phyloP scores from a whole-genome alignment of 2,329 filamentous ascomycete genomes.

The Aureobasidium vineae region DNA sequence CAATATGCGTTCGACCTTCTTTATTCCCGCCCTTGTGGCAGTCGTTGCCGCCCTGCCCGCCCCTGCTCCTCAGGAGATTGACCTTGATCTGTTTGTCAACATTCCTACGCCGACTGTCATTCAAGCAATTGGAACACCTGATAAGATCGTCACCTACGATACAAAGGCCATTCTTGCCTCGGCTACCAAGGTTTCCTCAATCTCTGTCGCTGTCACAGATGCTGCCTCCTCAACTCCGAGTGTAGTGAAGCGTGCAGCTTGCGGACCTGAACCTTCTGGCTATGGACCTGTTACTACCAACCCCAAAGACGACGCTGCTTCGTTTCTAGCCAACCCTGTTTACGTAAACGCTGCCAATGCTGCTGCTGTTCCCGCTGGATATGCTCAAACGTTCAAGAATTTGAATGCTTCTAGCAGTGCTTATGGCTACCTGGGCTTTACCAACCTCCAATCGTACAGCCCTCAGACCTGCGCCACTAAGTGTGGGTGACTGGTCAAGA shows the following conservation, averaged over 20 bases:
- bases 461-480: slow-evolving; percentile 25
- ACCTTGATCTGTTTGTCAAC: slow-evolving; percentile 14
- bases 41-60: slow-evolving; percentile 10
- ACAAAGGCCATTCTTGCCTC: slow-evolving; percentile 30
- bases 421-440: slow-evolving; percentile 28
- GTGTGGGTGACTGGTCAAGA: background rate
- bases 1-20: slow-evolving; percentile 7
- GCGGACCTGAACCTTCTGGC: background rate
- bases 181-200: slow-evolving; percentile 29
- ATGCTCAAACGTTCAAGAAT: slow-evolving; percentile 29
- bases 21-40: slow-evolving; percentile 3
- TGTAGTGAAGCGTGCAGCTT: slow-evolving; percentile 14
- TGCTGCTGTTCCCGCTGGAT: slow-evolving; percentile 29
- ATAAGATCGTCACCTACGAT: slow-evolving; percentile 30
- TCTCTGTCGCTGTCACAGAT: slow-evolving; percentile 25
- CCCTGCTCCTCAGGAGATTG: slow-evolving; percentile 19
- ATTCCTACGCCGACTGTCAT: slow-evolving; percentile 28
- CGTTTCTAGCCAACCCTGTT: slow-evolving; percentile 33
- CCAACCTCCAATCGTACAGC: slow-evolving; percentile 29
- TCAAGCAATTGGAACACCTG: slow-evolving; percentile 19
- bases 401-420: slow-evolving; percentile 28
- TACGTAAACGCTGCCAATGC: slow-evolving; percentile 29
- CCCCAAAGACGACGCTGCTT: slow-evolving; percentile 36
- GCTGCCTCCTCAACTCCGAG: slow-evolving; percentile 18
- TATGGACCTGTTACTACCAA: slow-evolving; percentile 3